A percentile compares a stretch with the other conserved stretches of the same genome.
Evolutionary conservation across 345 rosid species (phyloP).

Genomic region (Turritis glabra): DNA sequence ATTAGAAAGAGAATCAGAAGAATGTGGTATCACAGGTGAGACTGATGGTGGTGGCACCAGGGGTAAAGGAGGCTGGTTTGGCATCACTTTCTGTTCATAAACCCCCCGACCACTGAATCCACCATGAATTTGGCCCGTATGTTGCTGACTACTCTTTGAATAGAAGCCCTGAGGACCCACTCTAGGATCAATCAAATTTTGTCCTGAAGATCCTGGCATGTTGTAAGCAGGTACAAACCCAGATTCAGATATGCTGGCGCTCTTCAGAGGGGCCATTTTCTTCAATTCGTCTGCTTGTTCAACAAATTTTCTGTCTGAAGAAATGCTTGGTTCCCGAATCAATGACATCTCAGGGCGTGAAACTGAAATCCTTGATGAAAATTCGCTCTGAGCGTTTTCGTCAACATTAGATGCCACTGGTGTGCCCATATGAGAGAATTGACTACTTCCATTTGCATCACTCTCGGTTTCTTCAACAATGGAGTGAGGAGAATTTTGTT

Average conservation of each 20-base stretch:
- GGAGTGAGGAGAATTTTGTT: slow-evolving; percentile 83
- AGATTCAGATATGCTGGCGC: slow-evolving; percentile 48
- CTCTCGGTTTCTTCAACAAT: slow-evolving; percentile 94
- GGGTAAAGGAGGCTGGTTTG: slow-evolving; percentile 91
- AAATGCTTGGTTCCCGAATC: slow-evolving; percentile 76
- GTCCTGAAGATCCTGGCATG: slow-evolving; percentile 47
- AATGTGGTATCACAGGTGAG: slow-evolving; percentile 54
- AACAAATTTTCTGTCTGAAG: slow-evolving; percentile 75
- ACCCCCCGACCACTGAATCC: slow-evolving; percentile 61
- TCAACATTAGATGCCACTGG: slow-evolving; percentile 68
- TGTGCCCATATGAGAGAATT: slow-evolving; percentile 65
- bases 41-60: slow-evolving; percentile 80
- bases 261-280: slow-evolving; percentile 51
- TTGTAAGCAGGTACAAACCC: slow-evolving; percentile 60
- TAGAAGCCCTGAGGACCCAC: slow-evolving; percentile 59
- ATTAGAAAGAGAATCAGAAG: slow-evolving; percentile 49
- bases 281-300: slow-evolving; percentile 71
- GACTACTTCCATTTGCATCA: slow-evolving; percentile 71
- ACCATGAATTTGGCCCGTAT: slow-evolving; percentile 41
- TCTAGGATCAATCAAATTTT: slow-evolving; percentile 62
- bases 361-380: slow-evolving; percentile 86
- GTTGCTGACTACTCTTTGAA: slow-evolving; percentile 64
- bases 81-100: slow-evolving; percentile 65
- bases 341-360: slow-evolving; percentile 70
- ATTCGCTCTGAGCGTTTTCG: slow-evolving; percentile 81